These are phyloP conservation scores for Clonostachys solani DNA, from an alignment of 2,329 filamentous ascomycete genomes.

Conservation along the genomic window DNA sequence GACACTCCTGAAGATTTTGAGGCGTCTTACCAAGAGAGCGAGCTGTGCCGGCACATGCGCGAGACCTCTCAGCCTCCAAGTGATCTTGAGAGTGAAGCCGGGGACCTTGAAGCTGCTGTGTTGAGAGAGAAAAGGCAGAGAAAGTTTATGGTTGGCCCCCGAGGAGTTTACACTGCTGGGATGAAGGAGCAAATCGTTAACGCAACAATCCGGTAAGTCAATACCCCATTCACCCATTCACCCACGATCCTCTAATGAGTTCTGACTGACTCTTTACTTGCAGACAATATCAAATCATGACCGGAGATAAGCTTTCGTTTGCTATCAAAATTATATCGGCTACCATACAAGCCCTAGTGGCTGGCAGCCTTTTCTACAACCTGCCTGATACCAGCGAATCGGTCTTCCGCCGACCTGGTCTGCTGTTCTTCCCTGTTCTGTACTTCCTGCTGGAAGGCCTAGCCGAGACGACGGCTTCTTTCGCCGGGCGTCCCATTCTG, in stretches of 20 bases:
- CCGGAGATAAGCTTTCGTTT: constrained; percentile 22
- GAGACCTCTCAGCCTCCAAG: constrained; percentile 13
- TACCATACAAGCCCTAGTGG: constrained; percentile 60
- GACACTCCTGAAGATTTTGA: constrained; percentile 59
- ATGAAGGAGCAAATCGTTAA: constrained; percentile 19
- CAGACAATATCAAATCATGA: constrained; percentile 21
- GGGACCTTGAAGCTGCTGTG: constrained; percentile 26
- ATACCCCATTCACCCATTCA: constrained; percentile 17
- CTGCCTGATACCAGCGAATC: constrained; percentile 46
- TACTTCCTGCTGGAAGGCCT: constrained; percentile 38
- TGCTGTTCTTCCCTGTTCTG: constrained; percentile 27
- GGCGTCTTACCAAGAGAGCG: constrained; percentile 34
- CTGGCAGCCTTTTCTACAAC: constrained; percentile 64
- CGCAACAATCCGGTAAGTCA: constrained; percentile 32
- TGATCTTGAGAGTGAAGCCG: constrained; percentile 31
- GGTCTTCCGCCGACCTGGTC: constrained; percentile 43
- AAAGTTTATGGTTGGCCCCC: constrained; percentile 6
- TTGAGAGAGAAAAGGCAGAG: constrained; percentile 14
- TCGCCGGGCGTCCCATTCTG: constrained; percentile 20
- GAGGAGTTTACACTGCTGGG: constrained; percentile 16
- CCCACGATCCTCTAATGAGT: constrained; percentile 10
- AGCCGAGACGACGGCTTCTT: constrained; percentile 22
- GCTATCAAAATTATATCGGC: constrained; percentile 49
- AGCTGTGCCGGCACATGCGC: constrained; percentile 17
- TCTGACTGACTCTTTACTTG: constrained; percentile 8